A percentile compares a stretch with the other conserved stretches of the same genome.
Conservation (phyloP, 768 basidiomycete species). For the Podaxis pistillaris region DNA sequence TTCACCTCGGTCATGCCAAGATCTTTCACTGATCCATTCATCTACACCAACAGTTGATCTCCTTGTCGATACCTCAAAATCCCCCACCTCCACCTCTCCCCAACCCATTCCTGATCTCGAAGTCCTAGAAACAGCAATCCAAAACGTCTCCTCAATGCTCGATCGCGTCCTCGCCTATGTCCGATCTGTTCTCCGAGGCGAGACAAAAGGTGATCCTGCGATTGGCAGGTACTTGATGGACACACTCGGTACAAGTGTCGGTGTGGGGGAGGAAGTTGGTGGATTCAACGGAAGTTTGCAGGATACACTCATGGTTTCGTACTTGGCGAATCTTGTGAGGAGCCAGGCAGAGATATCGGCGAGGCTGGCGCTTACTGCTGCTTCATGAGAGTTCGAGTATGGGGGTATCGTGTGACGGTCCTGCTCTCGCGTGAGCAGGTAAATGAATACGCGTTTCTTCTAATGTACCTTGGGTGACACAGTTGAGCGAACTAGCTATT, state of each 20-base stretch:
- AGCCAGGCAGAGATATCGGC: constrained; percentile 92
- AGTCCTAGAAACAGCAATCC: constrained; percentile 71
- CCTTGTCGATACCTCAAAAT: constrained; percentile 48
- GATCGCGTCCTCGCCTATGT: constrained; percentile 87
- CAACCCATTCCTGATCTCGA: constrained; percentile 71
- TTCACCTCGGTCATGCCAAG: neutral
- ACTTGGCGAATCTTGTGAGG: constrained; percentile 89
- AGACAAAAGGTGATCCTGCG: constrained; percentile 74
- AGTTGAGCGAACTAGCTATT: constrained; percentile 56
- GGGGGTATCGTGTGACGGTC: constrained; percentile 4
- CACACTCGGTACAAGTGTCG: constrained; percentile 71
- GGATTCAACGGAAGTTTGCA: constrained; percentile 74
- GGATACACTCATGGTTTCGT: constrained; percentile 94
- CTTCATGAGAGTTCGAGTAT: constrained; percentile 28
- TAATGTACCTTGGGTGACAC: constrained; percentile 11
- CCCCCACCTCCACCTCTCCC: constrained; percentile 43
- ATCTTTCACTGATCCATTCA: neutral
- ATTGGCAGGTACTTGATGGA: constrained; percentile 92
- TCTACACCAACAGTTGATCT: constrained; percentile 62
- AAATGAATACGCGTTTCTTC: constrained; percentile 16
- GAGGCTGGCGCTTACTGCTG: constrained; percentile 73
- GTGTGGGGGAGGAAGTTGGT: constrained; percentile 58
- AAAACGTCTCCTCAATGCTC: constrained; percentile 71
- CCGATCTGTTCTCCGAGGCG: constrained; percentile 73
- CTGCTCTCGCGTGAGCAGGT: constrained; percentile 5